A percentile compares a stretch with the other conserved stretches of the same genome.
Evolutionary conservation across 2,329 filamentous ascomycete species (phyloP).

Genomic region (Aspergillus novoparasiticus): DNA sequence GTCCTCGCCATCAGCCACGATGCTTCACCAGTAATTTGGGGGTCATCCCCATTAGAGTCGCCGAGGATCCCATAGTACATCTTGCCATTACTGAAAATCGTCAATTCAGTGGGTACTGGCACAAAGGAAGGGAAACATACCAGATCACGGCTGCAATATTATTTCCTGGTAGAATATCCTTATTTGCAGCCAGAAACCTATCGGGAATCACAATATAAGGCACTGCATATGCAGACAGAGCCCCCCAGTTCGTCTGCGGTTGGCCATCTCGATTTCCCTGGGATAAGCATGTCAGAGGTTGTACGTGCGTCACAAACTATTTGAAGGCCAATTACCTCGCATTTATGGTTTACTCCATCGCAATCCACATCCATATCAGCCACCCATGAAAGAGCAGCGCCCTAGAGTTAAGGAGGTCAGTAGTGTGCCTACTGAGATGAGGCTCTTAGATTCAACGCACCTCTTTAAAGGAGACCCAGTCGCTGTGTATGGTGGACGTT

Average conservation of each 20-base stretch:
- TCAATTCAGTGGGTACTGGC: neutral
- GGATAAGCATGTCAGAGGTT: neutral
- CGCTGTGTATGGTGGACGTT: slow-evolving; percentile 30
- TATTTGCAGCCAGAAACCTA: slow-evolving; percentile 25
- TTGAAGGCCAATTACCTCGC: slow-evolving; percentile 19
- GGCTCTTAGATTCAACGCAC: slow-evolving; percentile 13
- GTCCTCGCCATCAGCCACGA: slow-evolving; percentile 39
- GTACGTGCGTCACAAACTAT: no score
- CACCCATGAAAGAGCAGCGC: slow-evolving; percentile 30
- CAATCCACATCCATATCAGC: slow-evolving; percentile 40
- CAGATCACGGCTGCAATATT: slow-evolving; percentile 35
- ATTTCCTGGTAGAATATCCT: slow-evolving; percentile 26
- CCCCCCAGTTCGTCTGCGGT: slow-evolving; percentile 31
- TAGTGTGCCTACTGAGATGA: no score
- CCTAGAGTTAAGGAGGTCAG: slow-evolving; percentile 19
- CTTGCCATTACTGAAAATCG: slow-evolving; percentile 26
- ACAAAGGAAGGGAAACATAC: slow-evolving; percentile 11
- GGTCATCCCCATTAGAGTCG: slow-evolving; percentile 31
- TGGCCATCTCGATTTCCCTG: slow-evolving; percentile 34
- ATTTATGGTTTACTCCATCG: slow-evolving; percentile 32
- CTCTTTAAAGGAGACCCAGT: slow-evolving; percentile 29
- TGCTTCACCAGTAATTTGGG: slow-evolving; percentile 35
- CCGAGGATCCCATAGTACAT: slow-evolving; percentile 40
- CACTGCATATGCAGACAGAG: slow-evolving; percentile 34
- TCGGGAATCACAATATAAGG: slow-evolving; percentile 36